Conservation (phyloP, 495 filamentous ascomycete genomes). For the Lophium mytilinum region DNA sequence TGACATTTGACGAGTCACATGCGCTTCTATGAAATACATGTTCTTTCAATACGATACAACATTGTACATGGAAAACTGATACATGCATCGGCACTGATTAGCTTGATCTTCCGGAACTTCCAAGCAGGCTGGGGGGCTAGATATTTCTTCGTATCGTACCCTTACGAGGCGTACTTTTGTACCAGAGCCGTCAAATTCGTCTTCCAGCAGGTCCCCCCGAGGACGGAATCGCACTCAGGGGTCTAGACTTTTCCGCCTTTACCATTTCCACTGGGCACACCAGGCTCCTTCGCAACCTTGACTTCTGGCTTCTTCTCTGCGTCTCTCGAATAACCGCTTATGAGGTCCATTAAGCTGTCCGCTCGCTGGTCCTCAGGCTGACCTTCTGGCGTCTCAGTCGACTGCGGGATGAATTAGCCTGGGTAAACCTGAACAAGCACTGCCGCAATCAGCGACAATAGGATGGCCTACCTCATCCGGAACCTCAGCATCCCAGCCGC, state of each 20-base stretch:
- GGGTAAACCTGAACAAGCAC: not conserved
- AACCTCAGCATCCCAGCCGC: constrained; percentile 64
- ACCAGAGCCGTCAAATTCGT: not conserved
- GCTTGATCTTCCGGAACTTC: no score
- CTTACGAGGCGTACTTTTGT: not conserved
- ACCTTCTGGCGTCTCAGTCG: not conserved
- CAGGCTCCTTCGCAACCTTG: not conserved
- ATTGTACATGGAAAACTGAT: no score
- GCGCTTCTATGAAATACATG: no score
- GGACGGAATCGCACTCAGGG: not conserved
- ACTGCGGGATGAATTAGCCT: not conserved
- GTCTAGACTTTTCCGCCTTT: constrained; percentile 9
- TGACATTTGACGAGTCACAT: no score
- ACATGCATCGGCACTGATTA: no score
- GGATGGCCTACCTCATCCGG: constrained; percentile 16
- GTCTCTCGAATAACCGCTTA: constrained; percentile 17
- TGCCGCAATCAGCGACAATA: not conserved
- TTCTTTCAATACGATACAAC: no score
- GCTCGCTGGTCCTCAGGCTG: not conserved
- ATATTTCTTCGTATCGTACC: no score
- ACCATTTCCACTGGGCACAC: constrained; percentile 3
- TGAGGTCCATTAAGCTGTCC: constrained; percentile 22
- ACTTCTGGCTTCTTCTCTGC: constrained; percentile 5
- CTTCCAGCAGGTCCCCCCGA: not conserved
- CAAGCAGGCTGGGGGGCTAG: no score